These are phyloP conservation scores for Moesziomyces parantarcticus DNA, from an alignment of 1,284 basidiomycete genomes.

Conservation along the genomic window DNA sequence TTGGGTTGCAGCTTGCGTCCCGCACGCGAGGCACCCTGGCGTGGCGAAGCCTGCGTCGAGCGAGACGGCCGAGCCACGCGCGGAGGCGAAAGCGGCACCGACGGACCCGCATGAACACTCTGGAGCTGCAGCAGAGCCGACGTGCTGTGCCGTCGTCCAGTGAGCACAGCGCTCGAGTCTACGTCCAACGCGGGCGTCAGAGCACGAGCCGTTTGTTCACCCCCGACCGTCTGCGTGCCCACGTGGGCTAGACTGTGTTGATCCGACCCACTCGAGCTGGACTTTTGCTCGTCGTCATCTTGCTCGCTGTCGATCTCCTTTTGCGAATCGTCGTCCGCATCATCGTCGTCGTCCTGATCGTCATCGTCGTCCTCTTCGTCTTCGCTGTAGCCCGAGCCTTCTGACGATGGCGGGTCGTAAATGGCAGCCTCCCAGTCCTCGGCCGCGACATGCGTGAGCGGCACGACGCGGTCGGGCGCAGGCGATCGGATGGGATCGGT, in stretches of 20 bases:
- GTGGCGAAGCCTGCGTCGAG: slow-evolving; percentile 16
- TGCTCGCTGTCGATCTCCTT: neutral
- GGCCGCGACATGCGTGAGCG: neutral
- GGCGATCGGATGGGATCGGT: slow-evolving; percentile 40
- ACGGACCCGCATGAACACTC: no score
- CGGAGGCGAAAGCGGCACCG: slow-evolving; percentile 1
- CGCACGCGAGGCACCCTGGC: slow-evolving; percentile 2
- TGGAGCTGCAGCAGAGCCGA: no score
- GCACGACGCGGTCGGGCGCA: slow-evolving; percentile 19
- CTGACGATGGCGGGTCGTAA: slow-evolving; percentile 11
- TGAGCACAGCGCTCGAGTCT: no score
- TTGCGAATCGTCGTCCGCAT: slow-evolving; percentile 11
- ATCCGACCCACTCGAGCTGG: slow-evolving; percentile 7
- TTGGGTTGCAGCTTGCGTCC: slow-evolving; percentile 24
- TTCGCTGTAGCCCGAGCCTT: slow-evolving; percentile 48
- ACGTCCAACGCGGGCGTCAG: no score
- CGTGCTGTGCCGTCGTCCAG: no score
- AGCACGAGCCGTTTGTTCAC: no score
- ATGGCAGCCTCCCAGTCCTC: slow-evolving; percentile 4
- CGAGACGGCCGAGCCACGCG: neutral
- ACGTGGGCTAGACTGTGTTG: slow-evolving; percentile 16
- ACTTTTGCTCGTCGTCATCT: slow-evolving; percentile 11
- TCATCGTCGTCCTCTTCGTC: slow-evolving; percentile 41
- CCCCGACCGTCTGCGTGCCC: no score
- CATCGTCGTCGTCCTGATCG: slow-evolving; percentile 11